Percentiles rank a stretch among this genome's conserved stretches.
phyloP scores from a whole-genome alignment of 257 asterid species.

The Jacaranda mimosifolia region DNA sequence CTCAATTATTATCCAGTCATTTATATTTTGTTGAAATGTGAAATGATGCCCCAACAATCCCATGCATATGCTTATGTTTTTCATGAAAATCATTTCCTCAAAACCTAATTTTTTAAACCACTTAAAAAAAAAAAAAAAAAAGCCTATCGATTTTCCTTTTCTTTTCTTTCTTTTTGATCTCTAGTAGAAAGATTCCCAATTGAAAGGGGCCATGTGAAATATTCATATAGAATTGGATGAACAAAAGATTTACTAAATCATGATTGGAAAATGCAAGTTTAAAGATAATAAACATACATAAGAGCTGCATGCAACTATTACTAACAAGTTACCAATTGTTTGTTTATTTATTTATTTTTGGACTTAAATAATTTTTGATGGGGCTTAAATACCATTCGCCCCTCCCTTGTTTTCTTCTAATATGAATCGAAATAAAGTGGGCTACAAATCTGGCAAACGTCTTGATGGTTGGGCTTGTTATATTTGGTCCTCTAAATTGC shows the following conservation, averaged over 20 bases:
- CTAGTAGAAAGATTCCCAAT: neutral
- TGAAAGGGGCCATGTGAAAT: neutral
- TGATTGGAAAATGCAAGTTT: neutral
- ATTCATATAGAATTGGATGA: neutral
- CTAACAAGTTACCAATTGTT: neutral
- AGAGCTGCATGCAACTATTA: neutral
- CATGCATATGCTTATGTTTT: conserved; percentile 12
- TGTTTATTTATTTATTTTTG: too few species aligned
- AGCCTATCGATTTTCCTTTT: too few species aligned
- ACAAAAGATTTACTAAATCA: neutral
- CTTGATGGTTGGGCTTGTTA: too few species aligned
- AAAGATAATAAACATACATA: neutral
- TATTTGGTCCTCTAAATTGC: too few species aligned
- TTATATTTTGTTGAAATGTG: conserved; percentile 27
- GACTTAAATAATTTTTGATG: too few species aligned
- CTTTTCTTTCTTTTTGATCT: too few species aligned
- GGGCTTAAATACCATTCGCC: too few species aligned
- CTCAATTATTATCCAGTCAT: conserved; percentile 5
- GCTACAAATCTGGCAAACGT: too few species aligned
- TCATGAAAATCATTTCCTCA: conserved; percentile 20
- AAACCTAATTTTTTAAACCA: neutral
- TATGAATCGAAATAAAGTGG: too few species aligned
- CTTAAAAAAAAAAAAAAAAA: neutral
- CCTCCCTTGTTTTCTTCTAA: too few species aligned
- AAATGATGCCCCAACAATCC: conserved; percentile 12